Percentiles rank a stretch among this genome's conserved stretches.
Conservation (phyloP, 176 grass and related monocot genomes). For the Aegilops longissima region DNA sequence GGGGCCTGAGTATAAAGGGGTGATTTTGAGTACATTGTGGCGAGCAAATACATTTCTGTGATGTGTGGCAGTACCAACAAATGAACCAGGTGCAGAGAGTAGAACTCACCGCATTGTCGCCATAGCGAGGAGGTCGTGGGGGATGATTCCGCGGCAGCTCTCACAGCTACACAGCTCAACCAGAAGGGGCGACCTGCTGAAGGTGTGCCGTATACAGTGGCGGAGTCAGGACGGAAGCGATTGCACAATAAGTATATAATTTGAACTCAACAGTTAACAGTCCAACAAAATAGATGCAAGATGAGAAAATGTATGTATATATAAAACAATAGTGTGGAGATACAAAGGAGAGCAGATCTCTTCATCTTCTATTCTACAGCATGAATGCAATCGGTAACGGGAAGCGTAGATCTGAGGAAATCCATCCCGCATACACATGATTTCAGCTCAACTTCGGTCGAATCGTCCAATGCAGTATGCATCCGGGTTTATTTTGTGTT, state of each 20-base stretch:
- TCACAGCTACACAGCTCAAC: too few species aligned
- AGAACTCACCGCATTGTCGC: neutral
- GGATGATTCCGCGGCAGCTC: neutral
- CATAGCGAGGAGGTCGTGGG: neutral
- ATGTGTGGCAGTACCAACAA: neutral
- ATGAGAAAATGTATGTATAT: neutral
- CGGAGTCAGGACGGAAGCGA: neutral
- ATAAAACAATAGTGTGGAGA: neutral
- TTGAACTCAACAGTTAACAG: too few species aligned
- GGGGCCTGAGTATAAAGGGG: neutral
- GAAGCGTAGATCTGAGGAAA: neutral
- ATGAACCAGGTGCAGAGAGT: neutral
- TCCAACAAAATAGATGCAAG: neutral
- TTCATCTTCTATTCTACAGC: neutral
- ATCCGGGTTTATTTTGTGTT: neutral
- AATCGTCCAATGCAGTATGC: neutral
- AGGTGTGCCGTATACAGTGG: too few species aligned
- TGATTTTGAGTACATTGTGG: neutral
- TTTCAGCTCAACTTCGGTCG: neutral
- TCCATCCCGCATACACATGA: neutral
- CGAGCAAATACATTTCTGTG: neutral
- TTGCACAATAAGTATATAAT: neutral
- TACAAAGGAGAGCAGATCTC: neutral
- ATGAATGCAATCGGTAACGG: neutral
- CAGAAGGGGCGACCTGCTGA: too few species aligned